Percentiles rank a stretch among this genome's conserved stretches.
phyloP scores from a whole-genome alignment of 179 eudicot species.

The Kewa caespitosa region DNA sequence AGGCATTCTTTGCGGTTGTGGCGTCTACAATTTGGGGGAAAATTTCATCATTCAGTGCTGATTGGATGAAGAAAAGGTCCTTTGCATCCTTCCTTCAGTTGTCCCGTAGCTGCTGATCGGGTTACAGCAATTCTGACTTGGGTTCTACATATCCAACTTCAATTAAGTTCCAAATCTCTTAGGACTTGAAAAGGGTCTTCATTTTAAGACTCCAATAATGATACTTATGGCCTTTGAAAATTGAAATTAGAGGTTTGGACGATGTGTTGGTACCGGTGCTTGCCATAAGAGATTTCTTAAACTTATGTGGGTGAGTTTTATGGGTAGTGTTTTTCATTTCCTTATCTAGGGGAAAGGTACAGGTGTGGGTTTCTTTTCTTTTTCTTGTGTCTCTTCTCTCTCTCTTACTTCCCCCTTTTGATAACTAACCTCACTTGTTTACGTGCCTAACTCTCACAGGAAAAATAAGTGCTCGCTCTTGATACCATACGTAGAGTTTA shows the following conservation, averaged over 20 bases:
- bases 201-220: neutral
- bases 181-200: neutral
- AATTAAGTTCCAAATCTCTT: neutral
- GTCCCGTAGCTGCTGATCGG: neutral
- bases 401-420: too few species aligned
- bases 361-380: too few species aligned
- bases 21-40: conserved; percentile 1
- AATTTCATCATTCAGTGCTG: conserved; percentile 2
- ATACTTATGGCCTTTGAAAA: neutral
- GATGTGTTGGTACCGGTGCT: neutral
- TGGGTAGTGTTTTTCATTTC: too few species aligned
- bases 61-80: conserved; percentile 12
- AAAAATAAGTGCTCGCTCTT: too few species aligned
- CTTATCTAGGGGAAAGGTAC: too few species aligned
- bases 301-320: too few species aligned
- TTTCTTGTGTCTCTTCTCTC: too few species aligned
- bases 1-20: neutral
- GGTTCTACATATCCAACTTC: neutral
- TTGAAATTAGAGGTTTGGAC: neutral
- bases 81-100: conserved; percentile 3
- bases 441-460: too few species aligned
- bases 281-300: neutral
- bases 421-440: too few species aligned
- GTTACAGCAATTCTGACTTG: neutral
- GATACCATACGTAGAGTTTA: too few species aligned